Evolutionary conservation across 192 early-diverging fungal genomes (phyloP).

Genomic region (Nowakowskiella sp.): DNA sequence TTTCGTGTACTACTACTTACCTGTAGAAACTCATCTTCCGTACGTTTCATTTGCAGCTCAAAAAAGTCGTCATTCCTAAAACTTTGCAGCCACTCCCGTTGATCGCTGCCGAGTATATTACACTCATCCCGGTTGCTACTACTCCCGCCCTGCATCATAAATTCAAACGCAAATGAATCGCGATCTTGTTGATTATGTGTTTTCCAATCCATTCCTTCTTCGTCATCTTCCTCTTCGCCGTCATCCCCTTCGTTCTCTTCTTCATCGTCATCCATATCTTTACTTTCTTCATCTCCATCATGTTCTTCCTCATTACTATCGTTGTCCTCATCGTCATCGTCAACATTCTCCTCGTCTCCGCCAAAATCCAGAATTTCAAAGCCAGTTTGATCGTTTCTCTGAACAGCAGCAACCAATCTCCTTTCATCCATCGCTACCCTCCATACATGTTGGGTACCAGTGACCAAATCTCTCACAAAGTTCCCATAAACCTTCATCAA

Average conservation of each 20-base stretch:
- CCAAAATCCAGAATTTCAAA: conserved; percentile 83
- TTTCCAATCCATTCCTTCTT: too few species aligned
- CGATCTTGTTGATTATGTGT: too few species aligned
- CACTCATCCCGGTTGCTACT: too few species aligned
- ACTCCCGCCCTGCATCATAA: too few species aligned
- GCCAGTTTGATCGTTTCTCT: conserved; percentile 55
- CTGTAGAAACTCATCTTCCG: too few species aligned
- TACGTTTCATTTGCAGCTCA: too few species aligned
- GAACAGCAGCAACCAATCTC: conserved; percentile 60
- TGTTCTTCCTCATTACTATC: conserved; percentile 23
- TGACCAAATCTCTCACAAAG: conserved; percentile 74
- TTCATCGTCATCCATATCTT: background rate
- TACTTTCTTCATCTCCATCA: conserved; percentile 2
- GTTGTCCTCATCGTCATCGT: conserved; percentile 28
- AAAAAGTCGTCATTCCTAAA: too few species aligned
- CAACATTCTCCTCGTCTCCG: conserved; percentile 48
- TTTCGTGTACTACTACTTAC: too few species aligned
- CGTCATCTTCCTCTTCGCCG: background rate
- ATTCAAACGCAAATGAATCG: too few species aligned
- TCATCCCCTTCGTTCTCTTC: background rate
- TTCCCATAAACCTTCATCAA: conserved; percentile 51
- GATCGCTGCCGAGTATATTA: too few species aligned
- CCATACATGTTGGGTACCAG: conserved; percentile 84
- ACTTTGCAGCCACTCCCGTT: too few species aligned
- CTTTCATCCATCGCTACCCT: conserved; percentile 84